Percentiles rank a stretch among this genome's conserved stretches.
Evolutionary conservation across 2,329 filamentous ascomycete genomes (phyloP).

Genomic region (Verticillium longisporum): DNA sequence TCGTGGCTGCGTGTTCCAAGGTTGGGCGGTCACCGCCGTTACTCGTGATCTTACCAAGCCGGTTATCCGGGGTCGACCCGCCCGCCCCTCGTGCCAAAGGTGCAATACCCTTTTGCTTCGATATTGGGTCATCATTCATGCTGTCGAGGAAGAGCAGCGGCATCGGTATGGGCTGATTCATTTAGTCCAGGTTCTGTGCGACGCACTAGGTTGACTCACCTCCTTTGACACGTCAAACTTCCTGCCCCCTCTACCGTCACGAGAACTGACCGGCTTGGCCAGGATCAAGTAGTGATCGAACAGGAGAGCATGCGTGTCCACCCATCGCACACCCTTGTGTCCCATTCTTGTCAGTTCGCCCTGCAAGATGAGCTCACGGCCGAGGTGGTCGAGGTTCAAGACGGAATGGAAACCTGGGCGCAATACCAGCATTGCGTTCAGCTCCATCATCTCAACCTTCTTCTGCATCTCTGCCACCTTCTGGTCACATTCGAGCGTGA

Average conservation of each 20-base stretch:
- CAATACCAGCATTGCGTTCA: conserved; percentile 76
- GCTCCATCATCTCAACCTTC: conserved; percentile 81
- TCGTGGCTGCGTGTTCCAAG: conserved; percentile 63
- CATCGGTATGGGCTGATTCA: conserved; percentile 77
- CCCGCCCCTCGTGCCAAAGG: conserved; percentile 54
- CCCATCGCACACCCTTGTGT: conserved; percentile 82
- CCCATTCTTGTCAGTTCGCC: conserved; percentile 87
- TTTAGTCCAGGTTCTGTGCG: conserved; percentile 17
- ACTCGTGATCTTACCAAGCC: conserved; percentile 48
- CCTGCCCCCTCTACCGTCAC: conserved; percentile 64
- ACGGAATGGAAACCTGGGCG: conserved; percentile 84
- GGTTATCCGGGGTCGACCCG: conserved; percentile 46
- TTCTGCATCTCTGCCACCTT: conserved; percentile 90
- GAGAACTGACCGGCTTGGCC: conserved; percentile 69
- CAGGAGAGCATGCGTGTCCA: conserved; percentile 86
- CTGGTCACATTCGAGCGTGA: conserved; percentile 84
- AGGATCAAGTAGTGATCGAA: conserved; percentile 97
- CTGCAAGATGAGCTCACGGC: conserved; percentile 79
- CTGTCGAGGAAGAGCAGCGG: conserved; percentile 89
- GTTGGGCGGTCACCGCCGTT: conserved; percentile 47
- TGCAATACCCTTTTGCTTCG: conserved; percentile 71
- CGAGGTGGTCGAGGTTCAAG: conserved; percentile 89
- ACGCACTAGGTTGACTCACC: conserved; percentile 33
- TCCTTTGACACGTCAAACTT: conserved; percentile 94
- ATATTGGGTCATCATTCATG: conserved; percentile 82